phyloP scores from a whole-genome alignment of 1,284 basidiomycete genomes.

The Ceratobasidium papillatum region DNA sequence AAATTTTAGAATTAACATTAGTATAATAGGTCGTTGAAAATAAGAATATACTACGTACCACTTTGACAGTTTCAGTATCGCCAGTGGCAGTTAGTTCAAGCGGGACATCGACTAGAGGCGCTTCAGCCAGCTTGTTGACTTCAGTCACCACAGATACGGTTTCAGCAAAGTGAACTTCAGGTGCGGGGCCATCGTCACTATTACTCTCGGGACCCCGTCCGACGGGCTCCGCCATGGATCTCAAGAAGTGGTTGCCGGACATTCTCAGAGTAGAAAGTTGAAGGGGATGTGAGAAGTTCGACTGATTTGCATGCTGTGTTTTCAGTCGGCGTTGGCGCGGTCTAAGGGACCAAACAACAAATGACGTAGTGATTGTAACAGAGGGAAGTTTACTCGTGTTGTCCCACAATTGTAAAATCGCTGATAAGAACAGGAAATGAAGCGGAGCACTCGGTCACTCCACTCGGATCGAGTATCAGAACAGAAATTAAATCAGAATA shows the following conservation, averaged over 20 bases:
- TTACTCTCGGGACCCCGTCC: neutral
- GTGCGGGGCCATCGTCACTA: neutral
- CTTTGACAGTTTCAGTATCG: constrained; percentile 5
- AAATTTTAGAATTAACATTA: neutral
- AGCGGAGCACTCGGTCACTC: neutral
- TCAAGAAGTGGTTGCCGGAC: constrained; percentile 34
- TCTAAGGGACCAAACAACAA: constrained; percentile 8
- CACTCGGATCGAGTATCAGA: neutral
- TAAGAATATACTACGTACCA: neutral
- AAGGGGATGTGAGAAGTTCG: neutral
- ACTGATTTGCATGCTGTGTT: neutral
- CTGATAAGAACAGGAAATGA: neutral
- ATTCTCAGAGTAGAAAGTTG: neutral
- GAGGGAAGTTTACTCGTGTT: constrained; percentile 12
- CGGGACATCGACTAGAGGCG: constrained; percentile 20
- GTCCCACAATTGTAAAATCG: neutral
- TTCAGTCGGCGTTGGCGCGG: neutral
- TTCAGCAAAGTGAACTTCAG: constrained; percentile 36
- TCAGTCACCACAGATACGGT: constrained; percentile 31
- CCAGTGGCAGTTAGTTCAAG: constrained; percentile 21
- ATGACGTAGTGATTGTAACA: constrained; percentile 12
- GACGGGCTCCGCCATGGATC: constrained; percentile 30
- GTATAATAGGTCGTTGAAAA: neutral
- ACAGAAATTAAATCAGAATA: neutral
- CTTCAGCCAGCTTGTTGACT: constrained; percentile 29